Conservation (phyloP, 208 protist species). For the Herpetomonas samuelpessoai region DNA sequence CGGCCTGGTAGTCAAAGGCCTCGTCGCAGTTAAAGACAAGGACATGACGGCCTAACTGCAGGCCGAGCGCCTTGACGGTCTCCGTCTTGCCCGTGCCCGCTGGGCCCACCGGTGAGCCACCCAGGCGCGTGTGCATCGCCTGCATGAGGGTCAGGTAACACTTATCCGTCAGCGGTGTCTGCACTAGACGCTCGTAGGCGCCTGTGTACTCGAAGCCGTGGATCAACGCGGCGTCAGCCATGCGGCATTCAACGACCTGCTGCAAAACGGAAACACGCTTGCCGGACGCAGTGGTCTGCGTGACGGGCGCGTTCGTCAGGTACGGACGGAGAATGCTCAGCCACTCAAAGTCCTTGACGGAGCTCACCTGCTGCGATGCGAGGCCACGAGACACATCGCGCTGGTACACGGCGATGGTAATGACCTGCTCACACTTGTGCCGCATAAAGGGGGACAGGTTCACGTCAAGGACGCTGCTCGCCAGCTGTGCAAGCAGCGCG, state of each 20-base stretch:
- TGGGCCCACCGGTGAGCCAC: conserved; percentile 97
- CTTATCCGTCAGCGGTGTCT: conserved; percentile 98
- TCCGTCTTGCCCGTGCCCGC: conserved; percentile 99
- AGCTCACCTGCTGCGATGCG: conserved; percentile 31
- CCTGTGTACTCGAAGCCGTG: conserved; percentile 99
- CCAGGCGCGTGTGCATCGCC: conserved; percentile 95
- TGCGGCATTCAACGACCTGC: conserved; percentile 87
- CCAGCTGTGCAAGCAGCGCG: conserved; percentile 83
- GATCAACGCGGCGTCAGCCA: conserved; percentile 95
- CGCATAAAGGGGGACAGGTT: conserved; percentile 36
- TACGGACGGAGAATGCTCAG: conserved; percentile 96
- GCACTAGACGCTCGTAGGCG: conserved; percentile 96
- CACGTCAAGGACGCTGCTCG: conserved; percentile 44
- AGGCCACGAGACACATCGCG: conserved; percentile 92
- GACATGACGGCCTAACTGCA: conserved; percentile 97
- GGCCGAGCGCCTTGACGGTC: conserved; percentile 98
- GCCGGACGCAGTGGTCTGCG: not conserved
- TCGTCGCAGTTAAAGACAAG: conserved; percentile 99
- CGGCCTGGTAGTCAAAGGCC: conserved; percentile 98
- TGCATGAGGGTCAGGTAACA: conserved; percentile 99
- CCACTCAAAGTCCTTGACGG: conserved; percentile 96
- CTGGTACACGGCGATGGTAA: conserved; percentile 98
- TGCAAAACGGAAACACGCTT: conserved; percentile 12
- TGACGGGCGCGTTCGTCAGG: conserved; percentile 23
- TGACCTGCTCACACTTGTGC: conserved; percentile 96